Base-by-base conservation (phyloP, 2,329 filamentous ascomycete genomes). In the Parastagonospora avenae region DNA sequence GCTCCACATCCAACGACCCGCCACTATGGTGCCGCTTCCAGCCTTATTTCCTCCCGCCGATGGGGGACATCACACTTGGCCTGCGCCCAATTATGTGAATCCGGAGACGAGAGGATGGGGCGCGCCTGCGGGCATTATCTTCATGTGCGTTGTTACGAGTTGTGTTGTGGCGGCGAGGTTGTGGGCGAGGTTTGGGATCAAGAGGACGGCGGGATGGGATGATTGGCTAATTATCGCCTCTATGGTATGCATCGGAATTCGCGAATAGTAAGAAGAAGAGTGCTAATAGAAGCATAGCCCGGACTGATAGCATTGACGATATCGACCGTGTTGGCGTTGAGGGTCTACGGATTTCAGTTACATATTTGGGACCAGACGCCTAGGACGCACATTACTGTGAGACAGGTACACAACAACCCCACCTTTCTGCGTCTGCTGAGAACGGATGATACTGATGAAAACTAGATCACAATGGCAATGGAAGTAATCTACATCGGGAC, bases 401-500 rank as follows among this genome's bases (percentile, higher is more conserved):
- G 56, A 10, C 53, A 62, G 48, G 47, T 50, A 36, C n/a, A n/a
- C n/a, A 28, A 19, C 16, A 27, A 14, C 31, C 16, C 12, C 19
- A 14, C 16, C 9, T 14, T 35, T 8, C 4, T n/a, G 19, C 19
- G 5, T 24, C 19, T 24, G 31, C n/a, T 32, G 7, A 8, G 31
- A 32, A 32, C 19, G 5, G 16, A 8, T 16, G 16, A 16, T 4
- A 16, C 5, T 37, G 35, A 15, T n/a, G 4, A 14, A 33, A 5
- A 4, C 10, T 29, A 50, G 42, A 60, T 60, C 7, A 55, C 54
- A 8, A 40, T 60, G 24, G 46, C 52, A 8, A 55, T 60, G 28
- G 52, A 60, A 41, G 36, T 48, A 8, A 52, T 76, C 3, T 60
- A 60, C 32, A 16, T 60, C 16, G 35, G 31, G 11, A 51, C 54